Base-by-base conservation (phyloP, 441 rosid genomes). In the Biscutella laevigata region DNA sequence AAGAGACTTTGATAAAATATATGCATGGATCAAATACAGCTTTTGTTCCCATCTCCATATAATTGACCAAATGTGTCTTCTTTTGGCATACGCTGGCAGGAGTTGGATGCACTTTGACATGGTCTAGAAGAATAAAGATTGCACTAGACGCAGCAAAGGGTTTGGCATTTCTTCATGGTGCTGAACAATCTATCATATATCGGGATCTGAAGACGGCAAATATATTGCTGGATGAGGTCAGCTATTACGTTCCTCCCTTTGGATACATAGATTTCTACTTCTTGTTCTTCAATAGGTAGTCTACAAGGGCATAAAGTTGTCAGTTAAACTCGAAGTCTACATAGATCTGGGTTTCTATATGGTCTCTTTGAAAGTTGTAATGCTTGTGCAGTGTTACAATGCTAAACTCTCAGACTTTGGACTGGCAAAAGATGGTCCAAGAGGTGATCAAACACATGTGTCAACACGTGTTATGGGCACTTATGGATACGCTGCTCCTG, bases 341-440 rank as follows among this genome's bases (percentile, higher is more conserved):
- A 24, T 37, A 26, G n/a, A 33, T 5, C 48, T 41, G 24, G 53
- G 39, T 59, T 52, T 48, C 20, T 17, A 5, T 37, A 35, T 24
- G 50, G 49, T 67, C 42, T 30, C 13, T 15, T 66, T 68, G 67
- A 75, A 62, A 45, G 50, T 32, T 37, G 35, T 38, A 29, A 30
- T 64, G 41, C 48, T 65, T 32, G 21, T 75, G 76, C 76, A 91
- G 98, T 71, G 82, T 61, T 92, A 82, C 57, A 82, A 70, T 57
- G 95, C 99, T 56, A 88, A 92, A 70, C 97, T 92, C 65, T 86
- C 99, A 30, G 99, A 92, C 67, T 92, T 88, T 61, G 99, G 99
- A 38, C 84, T 88, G 33, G 99, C 99, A 43, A 92, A 92, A 73
- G 99, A 92, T 66, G 99, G 99, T 22, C 99, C 99, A 12, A 84